Percentiles rank a stretch among this genome's conserved stretches.
These are phyloP conservation scores for Diddensiella transvaalensis DNA, from an alignment of 805 yeast species.

Conservation along the genomic window DNA sequence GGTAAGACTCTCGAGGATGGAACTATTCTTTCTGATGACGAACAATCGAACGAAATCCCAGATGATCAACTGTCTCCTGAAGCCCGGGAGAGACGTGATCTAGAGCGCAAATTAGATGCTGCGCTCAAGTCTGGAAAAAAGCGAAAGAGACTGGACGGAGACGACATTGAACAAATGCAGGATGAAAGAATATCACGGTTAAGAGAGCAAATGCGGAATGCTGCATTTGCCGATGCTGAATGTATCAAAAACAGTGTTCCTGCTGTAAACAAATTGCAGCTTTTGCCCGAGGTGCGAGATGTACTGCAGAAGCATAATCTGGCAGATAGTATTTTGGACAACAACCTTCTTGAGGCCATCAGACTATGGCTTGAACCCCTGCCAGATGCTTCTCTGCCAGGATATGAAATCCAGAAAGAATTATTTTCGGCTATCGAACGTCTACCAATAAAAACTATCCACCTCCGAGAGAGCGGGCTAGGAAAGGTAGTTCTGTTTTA, in stretches of 20 bases:
- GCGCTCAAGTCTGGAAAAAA: conserved; percentile 59
- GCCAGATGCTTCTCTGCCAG: conserved; percentile 97
- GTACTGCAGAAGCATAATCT: conserved; percentile 76
- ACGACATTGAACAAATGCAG: conserved; percentile 90
- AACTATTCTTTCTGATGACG: conserved; percentile 18
- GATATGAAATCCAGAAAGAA: conserved; percentile 90
- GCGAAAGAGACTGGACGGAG: conserved; percentile 73
- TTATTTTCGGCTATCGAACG: conserved; percentile 68
- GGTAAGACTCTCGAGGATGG: conserved; percentile 16
- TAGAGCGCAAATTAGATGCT: conserved; percentile 78
- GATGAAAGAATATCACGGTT: conserved; percentile 82
- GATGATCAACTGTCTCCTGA: conserved; percentile 33
- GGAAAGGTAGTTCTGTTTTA: conserved; percentile 93
- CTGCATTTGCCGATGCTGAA: conserved; percentile 52
- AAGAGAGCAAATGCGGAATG: conserved; percentile 83
- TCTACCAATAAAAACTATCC: conserved; percentile 93
- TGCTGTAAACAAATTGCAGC: conserved; percentile 71
- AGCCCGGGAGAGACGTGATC: conserved; percentile 58
- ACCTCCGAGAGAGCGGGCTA: conserved; percentile 87
- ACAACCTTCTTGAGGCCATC: conserved; percentile 86
- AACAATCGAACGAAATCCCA: conserved; percentile 21
- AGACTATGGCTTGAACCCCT: conserved; percentile 97
- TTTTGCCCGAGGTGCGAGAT: conserved; percentile 74
- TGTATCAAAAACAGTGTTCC: conserved; percentile 58
- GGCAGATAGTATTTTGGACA: conserved; percentile 90